Conservation (phyloP, 176 grass and related monocot species). For the Bonia amplexicaulis region DNA sequence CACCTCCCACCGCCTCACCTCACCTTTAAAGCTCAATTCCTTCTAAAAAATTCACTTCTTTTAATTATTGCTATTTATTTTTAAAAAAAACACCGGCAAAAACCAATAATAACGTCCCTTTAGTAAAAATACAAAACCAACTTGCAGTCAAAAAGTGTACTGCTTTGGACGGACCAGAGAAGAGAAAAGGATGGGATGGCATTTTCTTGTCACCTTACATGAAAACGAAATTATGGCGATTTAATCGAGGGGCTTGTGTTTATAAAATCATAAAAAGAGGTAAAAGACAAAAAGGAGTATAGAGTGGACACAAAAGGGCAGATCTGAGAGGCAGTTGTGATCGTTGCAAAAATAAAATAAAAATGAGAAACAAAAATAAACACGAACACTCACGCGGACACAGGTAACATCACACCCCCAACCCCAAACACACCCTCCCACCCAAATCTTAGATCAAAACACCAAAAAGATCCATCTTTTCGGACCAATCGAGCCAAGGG, state of each 20-base stretch:
- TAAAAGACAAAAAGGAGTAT: neutral
- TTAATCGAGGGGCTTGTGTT: no score
- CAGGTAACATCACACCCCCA: neutral
- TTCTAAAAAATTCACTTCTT: no score
- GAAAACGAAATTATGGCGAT: neutral
- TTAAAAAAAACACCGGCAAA: no score
- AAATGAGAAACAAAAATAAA: neutral
- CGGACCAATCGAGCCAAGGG: neutral
- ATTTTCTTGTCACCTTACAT: neutral
- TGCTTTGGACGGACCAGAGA: no score
- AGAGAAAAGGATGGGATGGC: neutral
- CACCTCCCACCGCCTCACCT: no score
- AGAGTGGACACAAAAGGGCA: no score
- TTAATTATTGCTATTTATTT: no score
- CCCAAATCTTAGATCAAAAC: neutral
- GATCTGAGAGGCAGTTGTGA: neutral
- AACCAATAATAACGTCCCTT: no score
- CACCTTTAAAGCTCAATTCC: no score
- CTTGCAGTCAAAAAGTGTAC: neutral
- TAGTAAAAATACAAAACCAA: neutral
- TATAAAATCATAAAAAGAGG: neutral
- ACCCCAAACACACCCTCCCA: neutral
- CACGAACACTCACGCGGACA: neutral
- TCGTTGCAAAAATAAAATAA: neutral
- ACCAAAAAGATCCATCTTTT: neutral